phyloP scores from a whole-genome alignment of 495 filamentous ascomycete genomes.

The Penicillium canescens region DNA sequence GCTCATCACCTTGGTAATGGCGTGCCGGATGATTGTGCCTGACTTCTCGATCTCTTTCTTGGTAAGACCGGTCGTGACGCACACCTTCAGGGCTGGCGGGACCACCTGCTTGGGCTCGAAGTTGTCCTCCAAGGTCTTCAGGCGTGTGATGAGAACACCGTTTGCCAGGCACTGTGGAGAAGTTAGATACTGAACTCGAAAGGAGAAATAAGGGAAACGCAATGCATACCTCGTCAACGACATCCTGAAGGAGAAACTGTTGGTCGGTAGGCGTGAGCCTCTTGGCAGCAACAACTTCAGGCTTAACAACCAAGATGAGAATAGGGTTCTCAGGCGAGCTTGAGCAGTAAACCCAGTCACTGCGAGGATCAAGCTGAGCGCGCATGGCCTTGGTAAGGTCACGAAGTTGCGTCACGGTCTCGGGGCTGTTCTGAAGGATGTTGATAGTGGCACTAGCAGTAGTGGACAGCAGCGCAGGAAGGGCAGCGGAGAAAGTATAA shows the following conservation, averaged over 20 bases:
- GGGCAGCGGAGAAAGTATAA: conserved; percentile 92
- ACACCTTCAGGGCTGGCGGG: conserved; percentile 83
- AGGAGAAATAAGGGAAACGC: neutral
- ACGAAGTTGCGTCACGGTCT: conserved; percentile 70
- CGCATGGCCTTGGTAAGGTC: conserved; percentile 82
- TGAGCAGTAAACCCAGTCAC: conserved; percentile 88
- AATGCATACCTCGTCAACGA: conserved; percentile 81
- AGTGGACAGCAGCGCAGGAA: conserved; percentile 90
- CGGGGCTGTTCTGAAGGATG: conserved; percentile 79
- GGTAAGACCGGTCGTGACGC: conserved; percentile 79
- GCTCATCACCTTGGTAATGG: conserved; percentile 84
- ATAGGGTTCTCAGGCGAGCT: conserved; percentile 84
- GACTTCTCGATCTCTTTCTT: conserved; percentile 96
- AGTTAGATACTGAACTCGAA: conserved; percentile 14
- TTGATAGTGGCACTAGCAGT: conserved; percentile 89
- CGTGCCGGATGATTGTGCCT: conserved; percentile 83
- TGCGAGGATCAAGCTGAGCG: conserved; percentile 84
- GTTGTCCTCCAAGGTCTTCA: conserved; percentile 73
- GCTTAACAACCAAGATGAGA: conserved; percentile 81
- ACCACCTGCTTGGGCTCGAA: conserved; percentile 64
- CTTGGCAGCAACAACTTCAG: conserved; percentile 73
- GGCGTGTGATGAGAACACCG: conserved; percentile 80
- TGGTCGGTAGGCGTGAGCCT: conserved; percentile 70
- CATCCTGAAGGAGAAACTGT: conserved; percentile 82
- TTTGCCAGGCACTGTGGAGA: conserved; percentile 66